Base-by-base conservation (phyloP, 2,329 filamentous ascomycete genomes). In the Pseudogymnoascus verrucosus region DNA sequence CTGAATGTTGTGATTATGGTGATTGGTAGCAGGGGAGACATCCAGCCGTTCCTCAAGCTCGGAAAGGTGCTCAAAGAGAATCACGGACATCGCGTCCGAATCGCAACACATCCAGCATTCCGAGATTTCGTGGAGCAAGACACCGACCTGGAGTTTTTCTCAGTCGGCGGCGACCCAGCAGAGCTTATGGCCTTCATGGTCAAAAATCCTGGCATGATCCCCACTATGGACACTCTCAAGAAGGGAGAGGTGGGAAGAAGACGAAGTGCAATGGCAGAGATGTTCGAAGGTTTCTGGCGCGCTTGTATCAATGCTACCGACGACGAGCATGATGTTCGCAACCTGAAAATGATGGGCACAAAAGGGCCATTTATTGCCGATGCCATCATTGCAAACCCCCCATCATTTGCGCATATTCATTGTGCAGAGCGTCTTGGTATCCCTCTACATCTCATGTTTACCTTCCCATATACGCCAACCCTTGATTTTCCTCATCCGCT, bases 1-100 rank as follows among this genome's bases (percentile, higher is more conserved):
- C 77, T 95, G 57, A 93, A 92, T 72, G 89, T 95, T 62, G 89
- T 92, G 28, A 87, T 93, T 69, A 91, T 92, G 83, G 88, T 93
- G 5, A 91, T 93, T 68, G 90, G 90, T 2, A 90, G 86, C 2
- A 81, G 90, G 60, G 90, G 90, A 37, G 90, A 95, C 70, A 87
- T 89, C 2, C 90, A 95, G 71, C 90, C 90, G 0, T 95, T 95
- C 66, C 75, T 95, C 19, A 86, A 86, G 68, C 82, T 95, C 60
- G 89, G 88, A 19, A 87, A 89, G 74, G 82, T 89, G 0, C 76
- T 95, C 47, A 86, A 88, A 70, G 82, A 90, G 62, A 77, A 86
- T 54, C 86, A 89, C 67, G 88, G 88, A 1, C 90, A 93, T 71
- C 82, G 88, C 6, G 89, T 93, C 2, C 82, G 90, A 14, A 87